Conservation (phyloP, 108 stramenopile species). For the Parietichytrium sp. region DNA sequence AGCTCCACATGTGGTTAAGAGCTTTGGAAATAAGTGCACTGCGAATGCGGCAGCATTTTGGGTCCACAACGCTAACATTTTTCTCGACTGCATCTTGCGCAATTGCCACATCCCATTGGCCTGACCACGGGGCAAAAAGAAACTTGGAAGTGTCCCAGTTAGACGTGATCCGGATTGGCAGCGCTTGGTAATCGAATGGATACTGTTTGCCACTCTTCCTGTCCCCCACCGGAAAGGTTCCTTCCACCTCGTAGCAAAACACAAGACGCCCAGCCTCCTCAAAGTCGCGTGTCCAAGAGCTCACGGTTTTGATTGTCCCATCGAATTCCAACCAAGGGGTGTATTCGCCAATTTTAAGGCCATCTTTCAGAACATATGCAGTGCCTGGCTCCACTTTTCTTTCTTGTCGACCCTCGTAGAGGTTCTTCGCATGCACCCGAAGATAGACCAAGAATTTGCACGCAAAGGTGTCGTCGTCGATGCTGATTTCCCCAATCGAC, state of each 20-base stretch:
- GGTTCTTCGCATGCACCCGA: background rate
- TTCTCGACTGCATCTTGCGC: background rate
- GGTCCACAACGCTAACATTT: background rate
- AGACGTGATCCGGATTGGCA: background rate
- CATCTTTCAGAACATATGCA: background rate
- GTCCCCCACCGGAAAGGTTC: conserved; percentile 1
- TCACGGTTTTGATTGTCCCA: background rate
- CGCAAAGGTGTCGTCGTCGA: background rate
- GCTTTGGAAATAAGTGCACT: background rate
- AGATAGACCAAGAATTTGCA: conserved; percentile 11
- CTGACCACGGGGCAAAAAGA: conserved; percentile 1
- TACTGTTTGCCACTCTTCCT: background rate
- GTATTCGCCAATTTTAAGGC: background rate
- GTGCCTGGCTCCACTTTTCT: background rate
- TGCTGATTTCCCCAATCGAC: conserved; percentile 5
- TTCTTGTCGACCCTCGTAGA: background rate
- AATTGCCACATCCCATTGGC: background rate
- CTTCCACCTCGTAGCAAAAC: background rate
- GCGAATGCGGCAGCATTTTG: background rate
- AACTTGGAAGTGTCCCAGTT: conserved; percentile 24
- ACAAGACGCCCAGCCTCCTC: background rate
- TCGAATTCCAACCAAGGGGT: conserved; percentile 21
- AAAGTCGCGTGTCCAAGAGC: background rate
- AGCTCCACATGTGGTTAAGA: background rate
- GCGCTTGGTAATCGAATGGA: conserved; percentile 20